Evolutionary conservation across 2,329 filamentous ascomycete genomes (phyloP).

Genomic region (Colletotrichum sp.): DNA sequence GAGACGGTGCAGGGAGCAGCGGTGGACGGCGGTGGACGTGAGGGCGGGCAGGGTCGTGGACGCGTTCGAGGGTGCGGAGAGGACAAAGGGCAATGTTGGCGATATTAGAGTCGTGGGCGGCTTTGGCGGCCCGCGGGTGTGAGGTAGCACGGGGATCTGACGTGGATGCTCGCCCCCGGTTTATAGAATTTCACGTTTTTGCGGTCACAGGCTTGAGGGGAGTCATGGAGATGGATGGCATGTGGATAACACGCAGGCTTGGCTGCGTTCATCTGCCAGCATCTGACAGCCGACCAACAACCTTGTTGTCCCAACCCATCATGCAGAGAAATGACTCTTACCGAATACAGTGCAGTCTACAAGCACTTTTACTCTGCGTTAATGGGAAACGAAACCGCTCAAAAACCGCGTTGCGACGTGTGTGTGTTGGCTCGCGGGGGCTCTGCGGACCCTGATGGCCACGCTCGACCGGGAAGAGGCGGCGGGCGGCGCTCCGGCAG

Average conservation of each 20-base stretch:
- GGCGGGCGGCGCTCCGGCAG: neutral
- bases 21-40: constrained; percentile 57
- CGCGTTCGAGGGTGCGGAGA: constrained; percentile 33
- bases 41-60: constrained; percentile 41
- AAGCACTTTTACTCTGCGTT: neutral
- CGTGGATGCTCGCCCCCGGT: neutral
- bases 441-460: constrained; percentile 15
- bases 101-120: constrained; percentile 33
- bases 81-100: constrained; percentile 10
- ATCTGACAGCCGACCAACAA: neutral
- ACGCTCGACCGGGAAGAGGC: neutral
- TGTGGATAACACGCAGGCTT: neutral
- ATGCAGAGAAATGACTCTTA: neutral
- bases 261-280: neutral
- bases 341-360: neutral
- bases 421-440: neutral
- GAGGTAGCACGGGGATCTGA: neutral
- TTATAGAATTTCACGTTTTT: neutral
- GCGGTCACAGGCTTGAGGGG: neutral
- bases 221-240: neutral
- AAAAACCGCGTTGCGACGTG: neutral
- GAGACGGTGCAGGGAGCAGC: constrained; percentile 52
- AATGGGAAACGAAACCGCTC: neutral
- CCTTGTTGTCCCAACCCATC: neutral
- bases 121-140: constrained; percentile 38